Percentiles rank a stretch among this genome's conserved stretches.
These are phyloP conservation scores for Pyrrhoderma lamaoense DNA, from an alignment of 1,284 basidiomycete species.

Conservation along the genomic window DNA sequence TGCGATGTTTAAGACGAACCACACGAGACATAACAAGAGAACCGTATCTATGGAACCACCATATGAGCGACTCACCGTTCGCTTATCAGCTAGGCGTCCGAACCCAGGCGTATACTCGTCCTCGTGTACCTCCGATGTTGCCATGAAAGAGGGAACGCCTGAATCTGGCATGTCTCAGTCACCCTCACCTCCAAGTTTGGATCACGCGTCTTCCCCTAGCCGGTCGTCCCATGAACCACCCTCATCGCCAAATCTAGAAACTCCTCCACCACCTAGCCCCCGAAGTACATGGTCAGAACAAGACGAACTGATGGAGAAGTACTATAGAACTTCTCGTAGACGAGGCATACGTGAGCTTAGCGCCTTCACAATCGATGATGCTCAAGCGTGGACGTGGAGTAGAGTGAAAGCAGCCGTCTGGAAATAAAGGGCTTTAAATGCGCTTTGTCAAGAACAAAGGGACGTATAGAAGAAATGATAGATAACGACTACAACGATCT, in stretches of 20 bases:
- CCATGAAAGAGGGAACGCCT: neutral
- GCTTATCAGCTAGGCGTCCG: no score
- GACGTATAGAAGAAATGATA: no score
- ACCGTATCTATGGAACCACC: no score
- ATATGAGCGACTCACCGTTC: no score
- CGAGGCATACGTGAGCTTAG: slow-evolving; percentile 11
- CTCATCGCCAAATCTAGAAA: slow-evolving; percentile 5
- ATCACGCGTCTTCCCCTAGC: slow-evolving; percentile 1
- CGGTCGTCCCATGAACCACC: slow-evolving; percentile 1
- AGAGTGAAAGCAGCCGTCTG: slow-evolving; percentile 16
- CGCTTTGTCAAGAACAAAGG: no score
- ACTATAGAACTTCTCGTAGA: slow-evolving; percentile 13
- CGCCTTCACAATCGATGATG: slow-evolving; percentile 11
- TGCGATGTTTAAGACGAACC: no score
- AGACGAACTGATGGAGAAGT: slow-evolving; percentile 14
- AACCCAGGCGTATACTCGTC: no score
- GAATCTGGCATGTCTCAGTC: neutral
- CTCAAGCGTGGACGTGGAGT: slow-evolving; percentile 14
- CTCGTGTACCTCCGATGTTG: no score
- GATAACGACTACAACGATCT: no score
- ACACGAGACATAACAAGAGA: no score
- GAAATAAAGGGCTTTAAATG: no score
- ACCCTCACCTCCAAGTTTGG: neutral
- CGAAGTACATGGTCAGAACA: neutral
- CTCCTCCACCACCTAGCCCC: neutral